Evolutionary conservation across 192 early-diverging fungal species (phyloP), one percentile per base, ranked within the genome.

Genomic region (Mortierella alpina): DNA sequence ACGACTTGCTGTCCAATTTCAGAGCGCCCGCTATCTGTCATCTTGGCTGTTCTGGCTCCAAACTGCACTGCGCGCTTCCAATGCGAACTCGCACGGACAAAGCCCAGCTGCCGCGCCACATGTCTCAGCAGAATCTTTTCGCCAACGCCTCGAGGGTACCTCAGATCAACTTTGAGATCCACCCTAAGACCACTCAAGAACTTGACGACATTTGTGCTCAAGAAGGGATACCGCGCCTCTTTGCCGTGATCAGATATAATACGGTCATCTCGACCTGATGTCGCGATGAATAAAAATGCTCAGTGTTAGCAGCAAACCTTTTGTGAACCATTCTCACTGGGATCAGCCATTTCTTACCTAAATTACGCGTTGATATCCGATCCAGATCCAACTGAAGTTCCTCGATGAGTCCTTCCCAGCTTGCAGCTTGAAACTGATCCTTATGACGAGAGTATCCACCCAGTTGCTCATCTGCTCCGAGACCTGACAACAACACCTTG

Each of bases 61-160:
- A 99, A 99, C 82, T 99, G 97, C 55, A 99, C 95, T 4, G 97
- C 97, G n/a, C 96, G 85, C 72, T 99, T 99, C 86, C 89, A 93
- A 70, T 93, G 90, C 20, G 72, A 82, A 60, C 76, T 88, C 48
- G 92, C 92, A n/a, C 87, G 63, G 0, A 18, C 46, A 52, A 98
- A 86, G 0, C 93, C 93, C n/a, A 98, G 81, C 63, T 72, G 64
- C 14, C 87, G 80, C 15, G 94, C 94, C 15, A 95, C 76, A 82
- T 91, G 86, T 17, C 96, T 78, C 60, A 99, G 76, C n/a, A 98
- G 68, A 44, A 96, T 70, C 82, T 99, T 99, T 66, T 98, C 96
- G 39, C 97, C 97, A 10, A 97, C 83, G 1, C 95, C 96, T 11
- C 92, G 82, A 13, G 85, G 84, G 74, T 91, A 94, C 7, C 93